Evolutionary conservation across 345 rosid genomes (phyloP).

Genomic region (Lepidium didymum): DNA sequence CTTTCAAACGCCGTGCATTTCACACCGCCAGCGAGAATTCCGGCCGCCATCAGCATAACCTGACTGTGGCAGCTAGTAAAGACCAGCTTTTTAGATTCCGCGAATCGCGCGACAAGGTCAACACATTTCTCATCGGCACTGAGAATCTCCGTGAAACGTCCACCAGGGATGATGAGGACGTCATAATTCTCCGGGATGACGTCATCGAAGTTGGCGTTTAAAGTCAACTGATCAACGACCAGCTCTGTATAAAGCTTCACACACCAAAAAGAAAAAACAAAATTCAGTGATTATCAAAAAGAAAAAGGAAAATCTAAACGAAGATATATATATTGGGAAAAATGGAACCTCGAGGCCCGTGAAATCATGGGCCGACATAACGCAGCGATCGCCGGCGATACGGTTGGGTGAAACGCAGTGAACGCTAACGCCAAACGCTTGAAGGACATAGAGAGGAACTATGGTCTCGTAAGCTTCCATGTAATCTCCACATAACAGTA

Average conservation of each 20-base stretch:
- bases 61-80: slow-evolving; percentile 50
- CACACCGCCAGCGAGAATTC: slow-evolving; percentile 34
- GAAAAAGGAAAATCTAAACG: not conserved
- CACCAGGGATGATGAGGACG: slow-evolving; percentile 40
- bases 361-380: slow-evolving; percentile 41
- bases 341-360: slow-evolving; percentile 37
- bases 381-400: slow-evolving; percentile 34
- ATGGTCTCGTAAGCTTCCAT: slow-evolving; percentile 46
- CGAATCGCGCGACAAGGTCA: slow-evolving; percentile 25
- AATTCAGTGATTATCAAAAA: not conserved
- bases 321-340: not conserved
- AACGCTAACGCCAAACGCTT: slow-evolving; percentile 42
- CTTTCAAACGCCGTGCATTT: slow-evolving; percentile 44
- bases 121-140: slow-evolving; percentile 40
- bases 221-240: slow-evolving; percentile 37
- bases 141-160: slow-evolving; percentile 38
- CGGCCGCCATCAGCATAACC: slow-evolving; percentile 39
- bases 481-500: slow-evolving; percentile 47
- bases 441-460: slow-evolving; percentile 39
- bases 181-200: slow-evolving; percentile 32
- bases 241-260: slow-evolving; percentile 40
- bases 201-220: slow-evolving; percentile 36
- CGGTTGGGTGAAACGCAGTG: slow-evolving; percentile 43
- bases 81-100: slow-evolving; percentile 34
- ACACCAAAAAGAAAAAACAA: not conserved